Conservation (phyloP, 1,284 basidiomycete genomes). For the Phylloporus gajari region DNA sequence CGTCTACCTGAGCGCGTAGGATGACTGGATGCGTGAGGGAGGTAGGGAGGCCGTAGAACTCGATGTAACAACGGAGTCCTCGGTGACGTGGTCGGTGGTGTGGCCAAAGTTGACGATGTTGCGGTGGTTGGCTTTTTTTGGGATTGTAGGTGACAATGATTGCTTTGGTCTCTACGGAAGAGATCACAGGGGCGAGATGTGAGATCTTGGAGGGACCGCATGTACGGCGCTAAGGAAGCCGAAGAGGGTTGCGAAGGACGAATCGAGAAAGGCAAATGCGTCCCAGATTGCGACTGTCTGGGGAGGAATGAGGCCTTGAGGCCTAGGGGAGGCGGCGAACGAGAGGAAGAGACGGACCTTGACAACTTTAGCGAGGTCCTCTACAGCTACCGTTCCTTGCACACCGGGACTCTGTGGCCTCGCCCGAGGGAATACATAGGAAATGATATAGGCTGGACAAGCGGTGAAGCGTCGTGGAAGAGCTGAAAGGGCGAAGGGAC, state of each 20-base stretch:
- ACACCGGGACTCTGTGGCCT: no score
- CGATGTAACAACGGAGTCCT: conserved; percentile 86
- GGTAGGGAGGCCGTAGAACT: conserved; percentile 88
- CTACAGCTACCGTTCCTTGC: no score
- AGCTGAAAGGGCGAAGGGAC: no score
- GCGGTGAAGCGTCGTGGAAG: no score
- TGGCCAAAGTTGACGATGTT: conserved; percentile 99
- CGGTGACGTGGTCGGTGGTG: conserved; percentile 95
- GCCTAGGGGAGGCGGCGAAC: conserved; percentile 7
- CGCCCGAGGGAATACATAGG: no score
- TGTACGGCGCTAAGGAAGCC: conserved; percentile 69
- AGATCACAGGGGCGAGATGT: conserved; percentile 82
- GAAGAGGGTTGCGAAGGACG: conserved; percentile 76
- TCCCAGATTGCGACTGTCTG: conserved; percentile 98
- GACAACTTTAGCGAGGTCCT: conserved; percentile 99
- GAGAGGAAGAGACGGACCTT: conserved; percentile 66
- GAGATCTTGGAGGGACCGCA: conserved; percentile 73
- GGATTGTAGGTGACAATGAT: conserved; percentile 96
- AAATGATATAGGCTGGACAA: no score
- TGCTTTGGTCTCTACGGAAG: conserved; percentile 91
- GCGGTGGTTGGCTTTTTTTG: conserved; percentile 91
- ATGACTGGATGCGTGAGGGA: conserved; percentile 74
- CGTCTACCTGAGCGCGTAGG: conserved; percentile 62
- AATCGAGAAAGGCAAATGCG: conserved; percentile 89
- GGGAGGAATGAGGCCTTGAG: no score